phyloP scores from a whole-genome alignment of 2,329 filamentous ascomycete genomes.

The Colletotrichum simmondsii region DNA sequence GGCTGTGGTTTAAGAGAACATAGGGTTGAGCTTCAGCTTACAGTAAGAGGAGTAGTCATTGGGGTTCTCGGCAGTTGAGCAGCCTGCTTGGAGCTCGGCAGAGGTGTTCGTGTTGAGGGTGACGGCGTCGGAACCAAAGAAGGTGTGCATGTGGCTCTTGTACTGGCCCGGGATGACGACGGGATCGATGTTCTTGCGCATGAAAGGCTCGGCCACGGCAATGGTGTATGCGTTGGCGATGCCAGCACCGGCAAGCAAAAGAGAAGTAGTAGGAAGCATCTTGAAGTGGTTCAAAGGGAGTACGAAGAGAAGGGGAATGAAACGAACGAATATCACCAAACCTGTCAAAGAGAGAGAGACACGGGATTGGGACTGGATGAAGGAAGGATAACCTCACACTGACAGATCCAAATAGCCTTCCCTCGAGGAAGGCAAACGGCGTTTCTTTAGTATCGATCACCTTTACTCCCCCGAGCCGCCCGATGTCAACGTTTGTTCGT shows the following conservation, averaged over 20 bases:
- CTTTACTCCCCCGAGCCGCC: background rate
- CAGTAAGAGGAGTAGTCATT: conserved; percentile 60
- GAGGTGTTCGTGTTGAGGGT: conserved; percentile 42
- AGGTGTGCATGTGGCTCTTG: conserved; percentile 47
- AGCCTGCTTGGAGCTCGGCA: conserved; percentile 51
- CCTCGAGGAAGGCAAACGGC: background rate
- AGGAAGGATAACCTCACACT: background rate
- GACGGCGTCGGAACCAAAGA: conserved; percentile 48
- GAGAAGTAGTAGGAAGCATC: conserved; percentile 20
- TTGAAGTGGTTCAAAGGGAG: background rate
- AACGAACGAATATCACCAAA: conserved; percentile 9
- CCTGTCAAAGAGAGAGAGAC: background rate
- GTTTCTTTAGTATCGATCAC: conserved; percentile 1
- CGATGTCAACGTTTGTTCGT: conserved; percentile 1
- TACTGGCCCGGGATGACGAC: conserved; percentile 45
- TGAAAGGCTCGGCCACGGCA: conserved; percentile 38
- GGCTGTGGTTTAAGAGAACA: background rate
- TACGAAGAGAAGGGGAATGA: background rate
- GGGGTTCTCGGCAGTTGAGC: conserved; percentile 56
- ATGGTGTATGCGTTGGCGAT: conserved; percentile 39
- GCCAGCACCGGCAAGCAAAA: conserved; percentile 29
- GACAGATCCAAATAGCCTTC: background rate
- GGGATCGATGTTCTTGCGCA: conserved; percentile 47
- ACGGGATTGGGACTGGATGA: background rate
- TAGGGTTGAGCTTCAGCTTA: conserved; percentile 25